Percentiles rank a stretch among this genome's conserved stretches.
These are phyloP conservation scores for Penicillium hesseltinei DNA, from an alignment of 2,329 filamentous ascomycete genomes.

Conservation along the genomic window DNA sequence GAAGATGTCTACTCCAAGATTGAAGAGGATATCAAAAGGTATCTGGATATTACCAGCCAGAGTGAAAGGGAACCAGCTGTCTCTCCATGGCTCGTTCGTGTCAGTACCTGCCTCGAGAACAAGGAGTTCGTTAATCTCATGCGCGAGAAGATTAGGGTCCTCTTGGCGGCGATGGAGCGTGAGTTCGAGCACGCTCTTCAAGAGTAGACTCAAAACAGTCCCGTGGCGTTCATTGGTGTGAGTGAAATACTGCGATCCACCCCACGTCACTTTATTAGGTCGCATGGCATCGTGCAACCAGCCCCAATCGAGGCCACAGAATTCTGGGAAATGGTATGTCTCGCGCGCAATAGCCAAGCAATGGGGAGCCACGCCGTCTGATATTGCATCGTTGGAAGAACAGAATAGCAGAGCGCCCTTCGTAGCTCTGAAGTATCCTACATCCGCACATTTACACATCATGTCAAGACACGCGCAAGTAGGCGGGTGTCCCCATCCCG, in stretches of 20 bases:
- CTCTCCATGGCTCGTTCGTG: conserved; percentile 10
- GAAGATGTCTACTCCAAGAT: conserved; percentile 39
- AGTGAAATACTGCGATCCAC: conserved; percentile 13
- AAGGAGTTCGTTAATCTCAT: conserved; percentile 38
- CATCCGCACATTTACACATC: background rate
- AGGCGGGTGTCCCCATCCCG: background rate
- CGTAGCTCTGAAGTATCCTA: background rate
- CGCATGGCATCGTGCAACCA: conserved; percentile 39
- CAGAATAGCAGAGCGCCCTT: background rate
- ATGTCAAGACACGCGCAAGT: background rate
- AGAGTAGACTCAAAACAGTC: conserved; percentile 35
- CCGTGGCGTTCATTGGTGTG: conserved; percentile 33
- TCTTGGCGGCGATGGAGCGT: conserved; percentile 32
- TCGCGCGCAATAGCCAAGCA: conserved; percentile 29
- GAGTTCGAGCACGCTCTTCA: conserved; percentile 38
- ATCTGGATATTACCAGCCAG: conserved; percentile 37
- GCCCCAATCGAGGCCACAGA: conserved; percentile 34
- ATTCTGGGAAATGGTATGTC: conserved; percentile 29
- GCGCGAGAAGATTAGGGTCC: conserved; percentile 29
- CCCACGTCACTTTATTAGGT: conserved; percentile 9
- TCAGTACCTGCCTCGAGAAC: conserved; percentile 22
- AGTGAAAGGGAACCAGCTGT: conserved; percentile 33
- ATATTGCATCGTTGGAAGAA: conserved; percentile 13
- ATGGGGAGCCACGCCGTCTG: background rate
- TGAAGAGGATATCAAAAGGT: conserved; percentile 37